phyloP scores from a whole-genome alignment of 2,329 filamentous ascomycete species.

The Elsinoe fawcettii region DNA sequence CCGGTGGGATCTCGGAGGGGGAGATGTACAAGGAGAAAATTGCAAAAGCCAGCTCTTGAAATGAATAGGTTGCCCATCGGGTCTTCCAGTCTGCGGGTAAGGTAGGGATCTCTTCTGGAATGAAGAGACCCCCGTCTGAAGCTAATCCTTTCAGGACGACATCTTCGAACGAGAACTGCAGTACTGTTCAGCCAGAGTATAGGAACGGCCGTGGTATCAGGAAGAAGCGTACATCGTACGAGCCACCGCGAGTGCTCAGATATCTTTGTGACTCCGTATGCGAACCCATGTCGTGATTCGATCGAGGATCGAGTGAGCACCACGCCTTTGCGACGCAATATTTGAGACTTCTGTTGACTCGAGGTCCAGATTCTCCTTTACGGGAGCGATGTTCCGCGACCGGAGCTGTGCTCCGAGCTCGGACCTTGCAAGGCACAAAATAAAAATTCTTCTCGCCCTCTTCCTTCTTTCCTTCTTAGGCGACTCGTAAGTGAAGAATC shows the following conservation, averaged over 20 bases:
- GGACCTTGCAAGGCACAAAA: slow-evolving; percentile 11
- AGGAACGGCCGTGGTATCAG: slow-evolving; percentile 17
- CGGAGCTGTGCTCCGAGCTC: background rate
- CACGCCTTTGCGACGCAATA: background rate
- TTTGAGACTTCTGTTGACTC: too few species aligned
- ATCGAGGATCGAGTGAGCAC: background rate
- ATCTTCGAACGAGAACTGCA: slow-evolving; percentile 77
- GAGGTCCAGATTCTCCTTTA: background rate
- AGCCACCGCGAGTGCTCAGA: slow-evolving; percentile 55
- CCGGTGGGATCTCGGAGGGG: slow-evolving; percentile 66
- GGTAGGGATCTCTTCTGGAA: slow-evolving; percentile 71
- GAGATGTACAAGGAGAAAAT: slow-evolving; percentile 87
- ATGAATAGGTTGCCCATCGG: slow-evolving; percentile 69
- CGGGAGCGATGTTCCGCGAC: background rate
- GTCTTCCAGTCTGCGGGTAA: slow-evolving; percentile 57
- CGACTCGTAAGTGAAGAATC: slow-evolving; percentile 17
- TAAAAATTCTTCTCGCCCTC: slow-evolving; percentile 7
- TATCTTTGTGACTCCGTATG: slow-evolving; percentile 53
- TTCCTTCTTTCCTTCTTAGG: slow-evolving; percentile 18
- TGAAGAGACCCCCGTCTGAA: slow-evolving; percentile 78
- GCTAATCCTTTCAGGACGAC: slow-evolving; percentile 86
- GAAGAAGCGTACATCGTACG: slow-evolving; percentile 48
- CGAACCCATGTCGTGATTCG: slow-evolving; percentile 25
- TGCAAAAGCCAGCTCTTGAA: slow-evolving; percentile 72
- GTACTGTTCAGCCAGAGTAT: slow-evolving; percentile 27